A percentile compares a stretch with the other conserved stretches of the same genome.
These are phyloP conservation scores for Mrakia hoshinonis DNA, from an alignment of 768 basidiomycete species.

Conservation along the genomic window DNA sequence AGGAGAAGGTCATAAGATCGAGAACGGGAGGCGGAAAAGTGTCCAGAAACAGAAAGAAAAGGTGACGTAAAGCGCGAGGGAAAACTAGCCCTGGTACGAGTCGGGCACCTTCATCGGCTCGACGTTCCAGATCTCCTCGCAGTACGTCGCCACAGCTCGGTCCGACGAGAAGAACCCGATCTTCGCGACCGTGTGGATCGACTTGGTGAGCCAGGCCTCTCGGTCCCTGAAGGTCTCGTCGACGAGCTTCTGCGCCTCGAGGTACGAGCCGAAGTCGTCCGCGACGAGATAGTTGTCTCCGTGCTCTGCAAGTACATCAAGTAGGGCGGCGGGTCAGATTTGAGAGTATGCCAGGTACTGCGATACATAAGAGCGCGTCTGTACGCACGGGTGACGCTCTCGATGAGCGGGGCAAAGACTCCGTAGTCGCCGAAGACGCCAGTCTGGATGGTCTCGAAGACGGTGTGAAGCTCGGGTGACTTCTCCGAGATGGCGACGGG, in stretches of 20 bases:
- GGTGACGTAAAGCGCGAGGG: neutral
- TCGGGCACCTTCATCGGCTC: constrained; percentile 17
- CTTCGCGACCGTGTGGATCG: constrained; percentile 58
- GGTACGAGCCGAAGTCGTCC: constrained; percentile 91
- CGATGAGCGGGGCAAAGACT: constrained; percentile 65
- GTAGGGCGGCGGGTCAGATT: neutral
- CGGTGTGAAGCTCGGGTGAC: constrained; percentile 69
- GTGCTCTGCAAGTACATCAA: constrained; percentile 31
- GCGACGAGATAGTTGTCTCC: constrained; percentile 44
- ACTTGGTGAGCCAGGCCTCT: constrained; percentile 85
- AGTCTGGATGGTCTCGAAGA: constrained; percentile 62
- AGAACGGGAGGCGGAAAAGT: neutral
- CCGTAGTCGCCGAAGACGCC: constrained; percentile 71
- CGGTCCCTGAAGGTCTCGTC: constrained; percentile 76
- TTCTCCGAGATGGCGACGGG: constrained; percentile 71
- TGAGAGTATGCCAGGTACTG: too few species aligned
- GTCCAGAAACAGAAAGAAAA: neutral
- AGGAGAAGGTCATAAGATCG: neutral
- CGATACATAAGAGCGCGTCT: too few species aligned
- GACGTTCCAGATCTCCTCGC: constrained; percentile 24
- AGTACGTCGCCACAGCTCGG: constrained; percentile 5
- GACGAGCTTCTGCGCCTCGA: constrained; percentile 73
- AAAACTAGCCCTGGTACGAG: neutral
- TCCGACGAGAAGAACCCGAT: constrained; percentile 13
- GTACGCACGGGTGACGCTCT: constrained; percentile 19